phyloP scores from a whole-genome alignment of 2,329 filamentous ascomycete genomes.

The Venturia pyrina region DNA sequence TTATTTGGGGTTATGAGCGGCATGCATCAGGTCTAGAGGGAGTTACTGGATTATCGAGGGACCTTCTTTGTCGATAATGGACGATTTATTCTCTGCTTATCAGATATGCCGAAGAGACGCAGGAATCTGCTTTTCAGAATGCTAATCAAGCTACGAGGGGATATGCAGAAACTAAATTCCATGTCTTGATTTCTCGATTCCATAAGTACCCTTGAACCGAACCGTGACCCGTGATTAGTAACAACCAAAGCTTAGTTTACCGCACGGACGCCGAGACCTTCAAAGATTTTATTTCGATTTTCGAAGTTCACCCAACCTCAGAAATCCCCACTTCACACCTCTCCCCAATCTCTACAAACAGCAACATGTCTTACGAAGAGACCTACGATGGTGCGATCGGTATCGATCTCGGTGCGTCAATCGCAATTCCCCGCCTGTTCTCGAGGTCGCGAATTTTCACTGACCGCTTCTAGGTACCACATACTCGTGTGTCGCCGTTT shows the following conservation, averaged over 20 bases:
- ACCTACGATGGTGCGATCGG: slow-evolving; percentile 99
- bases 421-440: background rate
- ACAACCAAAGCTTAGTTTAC: background rate
- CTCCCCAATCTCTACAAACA: slow-evolving; percentile 12
- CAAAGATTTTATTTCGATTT: background rate
- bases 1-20: background rate
- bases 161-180: background rate
- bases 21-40: slow-evolving; percentile 2
- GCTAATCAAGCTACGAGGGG: background rate
- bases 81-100: background rate
- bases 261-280: background rate
- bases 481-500: slow-evolving; percentile 99
- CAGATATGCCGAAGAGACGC: background rate
- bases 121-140: background rate
- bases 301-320: background rate
- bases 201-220: background rate
- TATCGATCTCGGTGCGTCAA: slow-evolving; percentile 88
- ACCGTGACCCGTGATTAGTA: background rate
- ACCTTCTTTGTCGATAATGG: background rate
- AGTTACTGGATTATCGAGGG: background rate
- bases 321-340: background rate
- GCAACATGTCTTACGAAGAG: slow-evolving; percentile 67
- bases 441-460: slow-evolving; percentile 14
- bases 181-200: background rate
- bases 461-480: slow-evolving; percentile 65